Conservation (phyloP, 352 stramenopile species). For the Pythium brassicae region DNA sequence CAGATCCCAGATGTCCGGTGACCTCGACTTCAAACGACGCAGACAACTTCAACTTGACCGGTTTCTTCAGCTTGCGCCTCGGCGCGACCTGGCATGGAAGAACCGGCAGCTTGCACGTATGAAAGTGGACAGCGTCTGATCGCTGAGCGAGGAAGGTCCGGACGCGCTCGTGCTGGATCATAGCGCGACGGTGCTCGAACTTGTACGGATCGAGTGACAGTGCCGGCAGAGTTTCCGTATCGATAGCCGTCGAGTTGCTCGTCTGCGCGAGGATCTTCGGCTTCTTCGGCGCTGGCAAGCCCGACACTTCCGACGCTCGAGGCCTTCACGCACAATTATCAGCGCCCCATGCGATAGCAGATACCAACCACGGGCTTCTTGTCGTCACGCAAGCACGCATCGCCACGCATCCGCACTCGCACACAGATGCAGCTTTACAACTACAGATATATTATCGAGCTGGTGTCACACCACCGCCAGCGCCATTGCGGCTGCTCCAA, state of each 20-base stretch:
- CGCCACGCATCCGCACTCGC: not conserved
- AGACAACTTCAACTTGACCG: conserved; percentile 32
- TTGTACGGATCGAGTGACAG: conserved; percentile 51
- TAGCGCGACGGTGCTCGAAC: conserved; percentile 32
- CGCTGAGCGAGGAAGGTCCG: conserved; percentile 38
- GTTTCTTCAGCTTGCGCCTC: conserved; percentile 55
- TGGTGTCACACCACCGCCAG: not conserved
- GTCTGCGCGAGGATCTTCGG: conserved; percentile 3
- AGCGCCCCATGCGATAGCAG: not conserved
- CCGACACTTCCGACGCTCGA: not conserved
- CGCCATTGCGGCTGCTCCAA: not conserved
- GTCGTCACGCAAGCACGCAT: not conserved
- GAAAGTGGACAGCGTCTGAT: conserved; percentile 42
- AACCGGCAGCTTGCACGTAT: conserved; percentile 41
- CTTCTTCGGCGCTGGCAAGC: conserved; percentile 5
- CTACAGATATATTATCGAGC: conserved; percentile 19
- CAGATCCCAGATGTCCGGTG: conserved; percentile 57
- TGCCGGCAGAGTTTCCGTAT: not conserved
- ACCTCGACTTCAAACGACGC: conserved; percentile 32
- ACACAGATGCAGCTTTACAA: conserved; percentile 8
- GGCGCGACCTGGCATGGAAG: conserved; percentile 38
- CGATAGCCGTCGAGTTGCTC: conserved; percentile 1
- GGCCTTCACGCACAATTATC: conserved; percentile 10
- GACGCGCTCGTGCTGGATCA: conserved; percentile 41
- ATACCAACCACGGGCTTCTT: not conserved